phyloP scores from a whole-genome alignment of 2,329 filamentous ascomycete genomes.

The Aspergillus jensenii region DNA sequence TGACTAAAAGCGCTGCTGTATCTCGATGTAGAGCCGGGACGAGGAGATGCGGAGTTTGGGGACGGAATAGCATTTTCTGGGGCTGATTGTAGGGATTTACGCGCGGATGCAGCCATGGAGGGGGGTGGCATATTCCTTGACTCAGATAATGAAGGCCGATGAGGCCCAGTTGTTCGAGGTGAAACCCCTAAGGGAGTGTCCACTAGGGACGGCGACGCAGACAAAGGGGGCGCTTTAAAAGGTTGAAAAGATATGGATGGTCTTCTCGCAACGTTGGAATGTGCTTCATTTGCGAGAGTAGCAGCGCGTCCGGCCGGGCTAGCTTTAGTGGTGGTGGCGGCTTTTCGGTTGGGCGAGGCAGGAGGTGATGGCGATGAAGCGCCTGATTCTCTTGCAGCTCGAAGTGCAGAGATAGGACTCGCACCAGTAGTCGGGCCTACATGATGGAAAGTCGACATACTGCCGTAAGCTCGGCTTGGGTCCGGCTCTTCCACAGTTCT shows the following conservation, averaged over 20 bases:
- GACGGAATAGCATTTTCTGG: slow-evolving; percentile 63
- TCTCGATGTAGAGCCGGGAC: slow-evolving; percentile 72
- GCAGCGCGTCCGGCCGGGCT: slow-evolving; percentile 33
- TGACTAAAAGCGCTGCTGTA: slow-evolving; percentile 96
- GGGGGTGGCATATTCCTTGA: slow-evolving; percentile 41
- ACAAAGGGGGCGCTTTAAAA: slow-evolving; percentile 95
- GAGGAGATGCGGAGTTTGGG: slow-evolving; percentile 73
- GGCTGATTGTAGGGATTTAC: slow-evolving; percentile 52
- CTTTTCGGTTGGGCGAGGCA: slow-evolving; percentile 52
- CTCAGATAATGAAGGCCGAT: slow-evolving; percentile 42
- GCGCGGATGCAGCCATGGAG: slow-evolving; percentile 36
- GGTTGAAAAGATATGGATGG: slow-evolving; percentile 89
- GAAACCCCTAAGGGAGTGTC: slow-evolving; percentile 52
- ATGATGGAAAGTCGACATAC: slow-evolving; percentile 80
- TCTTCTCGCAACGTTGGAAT: slow-evolving; percentile 59
- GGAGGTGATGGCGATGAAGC: slow-evolving; percentile 52
- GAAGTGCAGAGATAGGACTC: slow-evolving; percentile 81
- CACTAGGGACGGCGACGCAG: slow-evolving; percentile 71
- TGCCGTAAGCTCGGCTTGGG: slow-evolving; percentile 79
- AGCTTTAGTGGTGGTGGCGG: slow-evolving; percentile 40
- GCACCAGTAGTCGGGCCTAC: slow-evolving; percentile 74
- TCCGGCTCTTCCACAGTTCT: slow-evolving; percentile 54
- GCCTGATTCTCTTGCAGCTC: slow-evolving; percentile 61
- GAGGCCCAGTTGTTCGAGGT: slow-evolving; percentile 48
- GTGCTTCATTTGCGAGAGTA: slow-evolving; percentile 47